Evolutionary conservation across 2,329 filamentous ascomycete genomes (phyloP), one percentile per base, ranked within the genome.

Genomic region (Tolypocladium tropicale): DNA sequence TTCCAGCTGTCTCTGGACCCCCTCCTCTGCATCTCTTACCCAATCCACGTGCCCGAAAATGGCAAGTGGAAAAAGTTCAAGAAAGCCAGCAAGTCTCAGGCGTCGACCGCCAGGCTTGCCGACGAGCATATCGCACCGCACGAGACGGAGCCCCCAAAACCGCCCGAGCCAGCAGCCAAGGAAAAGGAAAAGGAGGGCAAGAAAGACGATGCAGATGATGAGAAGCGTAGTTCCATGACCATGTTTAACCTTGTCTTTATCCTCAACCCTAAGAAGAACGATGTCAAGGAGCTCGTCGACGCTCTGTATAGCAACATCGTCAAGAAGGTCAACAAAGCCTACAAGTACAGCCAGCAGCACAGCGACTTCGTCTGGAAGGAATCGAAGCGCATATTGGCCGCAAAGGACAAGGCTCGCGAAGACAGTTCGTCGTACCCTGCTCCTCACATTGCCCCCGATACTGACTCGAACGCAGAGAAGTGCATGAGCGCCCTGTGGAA

Each of bases 171-270:
- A 32, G 33, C 32, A 5, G 56, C 52, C 21, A 64, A 56, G 54
- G 71, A 68, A 23, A 64, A 56, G 54, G 71, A 68, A 12, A 70
- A 68, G n/a, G 64, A 62, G 4, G 66, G 61, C 52, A 71, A 65
- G 70, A 78, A 80, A 56, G 71, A 81, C 56, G 70, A 75, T 34
- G 76, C 82, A 57, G 70, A 77, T 43, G 78, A 86, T 59, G 78
- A 83, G 65, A 85, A 89, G 67, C 77, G 77, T 62, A 83, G 80
- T 61, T 82, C 83, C 51, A 92, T 97, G 89, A 91, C 86, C 60
- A 97, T 97, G 93, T 99, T 99, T 73, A 95, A 96, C 69, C 82
- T 96, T 12, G 91, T 97, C 28, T 97, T 97, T 69, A 89, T 96
- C 53, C 76, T 96, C 61, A 88, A 90, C 62, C 89, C 91, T 3